Base-by-base conservation (phyloP, 352 stramenopile genomes). In the Phytophthora cryptogea region DNA sequence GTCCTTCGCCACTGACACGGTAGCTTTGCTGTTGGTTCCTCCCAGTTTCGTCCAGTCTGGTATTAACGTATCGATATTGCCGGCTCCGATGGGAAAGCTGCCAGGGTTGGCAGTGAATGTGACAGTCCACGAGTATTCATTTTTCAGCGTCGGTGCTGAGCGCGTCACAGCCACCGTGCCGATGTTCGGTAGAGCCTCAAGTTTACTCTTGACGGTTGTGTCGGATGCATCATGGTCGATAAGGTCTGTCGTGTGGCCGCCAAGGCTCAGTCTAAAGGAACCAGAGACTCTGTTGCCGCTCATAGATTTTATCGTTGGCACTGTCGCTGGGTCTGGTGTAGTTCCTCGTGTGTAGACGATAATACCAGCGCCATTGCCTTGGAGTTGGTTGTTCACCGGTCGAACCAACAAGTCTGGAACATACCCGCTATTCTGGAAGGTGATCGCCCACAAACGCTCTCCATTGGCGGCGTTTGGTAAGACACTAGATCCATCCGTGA, bases 191-290 rank as follows among this genome's bases (percentile, higher is more conserved):
- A 99, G 72, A n/a, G 75, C 78, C 68, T 98, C 90, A 1, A 99
- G 66, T 35, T 77, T 76, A 33, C 73, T 81, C 65, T 98, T 97
- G 42, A 99, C 70, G 0, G 87, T 95, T 42, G 90, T 93, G 41
- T 98, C 90, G 1, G 92, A 95, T 7, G 90, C 86, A 57, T 99
- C 97, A 63, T 95, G 95, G 32, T 89, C 69, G 51, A 99, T 98
- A 1, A 14, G 46, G 3, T 87, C 78, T 8, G 95, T 98, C 0
- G 73, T 78, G 59, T 98, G 86, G 0, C 92, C 92, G 4, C 93
- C 84, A 1, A 98, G 72, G 16, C 70, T 86, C 40, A 99, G 66
- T 8, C 52, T 84, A 57, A 99, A 99, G 27, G 51, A 70, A 0
- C 96, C 96, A 0, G 66, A 76, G 0, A 99, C 68, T 46, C 91